Percentiles rank a stretch among this genome's conserved stretches.
Evolutionary conservation across 2,329 filamentous ascomycete species (phyloP).

Genomic region (Thielaviopsis cerberus): DNA sequence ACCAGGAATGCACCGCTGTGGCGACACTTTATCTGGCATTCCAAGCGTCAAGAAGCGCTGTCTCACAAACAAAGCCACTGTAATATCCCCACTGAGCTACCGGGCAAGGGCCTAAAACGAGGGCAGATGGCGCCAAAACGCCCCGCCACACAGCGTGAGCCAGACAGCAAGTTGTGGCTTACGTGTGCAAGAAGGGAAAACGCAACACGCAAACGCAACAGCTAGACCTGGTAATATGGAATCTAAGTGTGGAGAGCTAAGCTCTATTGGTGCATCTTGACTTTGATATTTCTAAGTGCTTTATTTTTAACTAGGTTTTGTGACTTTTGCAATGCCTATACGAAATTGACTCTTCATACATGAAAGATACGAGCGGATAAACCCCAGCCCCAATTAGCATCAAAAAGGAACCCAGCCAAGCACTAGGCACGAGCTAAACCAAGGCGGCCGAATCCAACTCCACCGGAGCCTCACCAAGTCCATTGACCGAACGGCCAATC

Average conservation of each 20-base stretch:
- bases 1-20: neutral
- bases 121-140: neutral
- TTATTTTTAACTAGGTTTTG: neutral
- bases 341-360: neutral
- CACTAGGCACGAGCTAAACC: neutral
- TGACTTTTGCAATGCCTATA: neutral
- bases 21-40: neutral
- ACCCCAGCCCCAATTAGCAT: neutral
- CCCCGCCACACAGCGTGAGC: neutral
- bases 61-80: neutral
- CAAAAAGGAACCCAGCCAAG: neutral
- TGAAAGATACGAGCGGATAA: too few relatives aligned
- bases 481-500: neutral
- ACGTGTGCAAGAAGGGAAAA: conserved; percentile 11
- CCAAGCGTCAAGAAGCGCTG: neutral
- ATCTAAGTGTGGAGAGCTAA: neutral
- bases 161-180: conserved; percentile 9
- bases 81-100: neutral
- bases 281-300: neutral
- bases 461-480: neutral
- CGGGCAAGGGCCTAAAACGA: neutral
- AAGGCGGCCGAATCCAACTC: neutral
- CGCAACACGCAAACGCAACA: neutral
- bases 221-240: neutral
- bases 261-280: neutral